Base-by-base conservation (phyloP, 306 rosid species). In the Pterocarpus macrocarpus region DNA sequence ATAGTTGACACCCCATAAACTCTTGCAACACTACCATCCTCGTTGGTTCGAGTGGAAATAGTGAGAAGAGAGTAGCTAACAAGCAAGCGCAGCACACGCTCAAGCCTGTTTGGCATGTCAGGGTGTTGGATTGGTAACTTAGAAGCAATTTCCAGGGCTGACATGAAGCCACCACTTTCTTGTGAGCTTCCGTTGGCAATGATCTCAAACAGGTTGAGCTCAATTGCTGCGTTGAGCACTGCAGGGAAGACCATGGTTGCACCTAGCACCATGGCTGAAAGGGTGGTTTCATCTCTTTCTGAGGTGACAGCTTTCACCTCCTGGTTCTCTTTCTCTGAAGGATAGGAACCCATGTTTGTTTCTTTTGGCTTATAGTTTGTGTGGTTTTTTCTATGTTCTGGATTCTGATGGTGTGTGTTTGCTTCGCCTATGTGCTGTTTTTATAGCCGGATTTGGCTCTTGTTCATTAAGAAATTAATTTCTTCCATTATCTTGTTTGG, bases 151-250 rank as follows among this genome's bases (percentile, higher is more conserved):
- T 80, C 78, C 14, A 3, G 2, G 0, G 81, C 5, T 7, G 84
- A 84, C 78, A 74, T 49, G 69, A 75, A 75, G 3, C 76, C 85
- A 17, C 62, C 53, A 53, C 22, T 52, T 12, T 15, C 30, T 22
- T 22, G 28, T 22, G 28, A 22, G 8, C 56, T 62, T 61, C 16
- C 57, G 7, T 84, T 59, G 5, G 78, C 77, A 16, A 84, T 75
- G 28, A 80, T 84, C 7, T 79, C 78, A 56, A 84, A 84, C 15
- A 84, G 16, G 6, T 75, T 75, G 64, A 84, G 87, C 30, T 79
- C 69, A 69, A 84, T 68, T 38, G 87, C 87, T 13, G 84, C 87
- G 2, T 84, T 79, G 0, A 84, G 84, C 2, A 50, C 87, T 0
- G 84, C 84, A 1, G 78, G 84, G 70, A 79, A 79, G 3, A 84